A percentile compares a stretch with the other conserved stretches of the same genome.
phyloP scores from a whole-genome alignment of 164 flowering plant genomes.

The Vitis labrusca region DNA sequence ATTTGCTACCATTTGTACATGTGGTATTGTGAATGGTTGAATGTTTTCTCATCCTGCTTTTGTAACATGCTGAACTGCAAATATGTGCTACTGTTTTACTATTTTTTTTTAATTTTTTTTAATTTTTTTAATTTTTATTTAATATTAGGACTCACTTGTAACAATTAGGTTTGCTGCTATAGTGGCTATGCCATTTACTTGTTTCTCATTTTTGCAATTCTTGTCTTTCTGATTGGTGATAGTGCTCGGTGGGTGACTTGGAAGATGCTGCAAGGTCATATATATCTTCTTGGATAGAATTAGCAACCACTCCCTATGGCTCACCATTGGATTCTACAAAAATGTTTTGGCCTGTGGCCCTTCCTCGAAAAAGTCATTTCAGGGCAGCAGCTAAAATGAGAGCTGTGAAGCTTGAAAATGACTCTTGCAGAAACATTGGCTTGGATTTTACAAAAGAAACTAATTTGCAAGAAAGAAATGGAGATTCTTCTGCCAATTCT shows the following conservation, averaged over 20 bases:
- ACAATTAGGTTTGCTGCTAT: neutral
- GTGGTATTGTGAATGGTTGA: neutral
- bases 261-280: constrained; percentile 63
- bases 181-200: neutral
- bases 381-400: constrained; percentile 97
- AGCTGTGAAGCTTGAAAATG: constrained; percentile 74
- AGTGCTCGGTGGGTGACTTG: constrained; percentile 78
- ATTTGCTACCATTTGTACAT: neutral
- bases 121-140: neutral
- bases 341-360: constrained; percentile 94
- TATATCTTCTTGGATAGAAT: constrained; percentile 80
- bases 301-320: constrained; percentile 87
- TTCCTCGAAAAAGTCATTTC: constrained; percentile 86
- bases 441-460: constrained; percentile 37
- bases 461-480: constrained; percentile 49
- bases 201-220: neutral
- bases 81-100: neutral
- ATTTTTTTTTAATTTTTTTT: too few relatives aligned
- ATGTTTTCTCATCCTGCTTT: neutral
- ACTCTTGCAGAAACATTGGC: constrained; percentile 25
- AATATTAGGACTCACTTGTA: too few relatives aligned
- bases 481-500: constrained; percentile 43
- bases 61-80: too few relatives aligned
- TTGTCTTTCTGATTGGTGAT: constrained; percentile 15
- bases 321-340: constrained; percentile 78